These are phyloP conservation scores for Tremellales sp. DNA, from an alignment of 1,284 basidiomycete genomes.

Conservation along the genomic window DNA sequence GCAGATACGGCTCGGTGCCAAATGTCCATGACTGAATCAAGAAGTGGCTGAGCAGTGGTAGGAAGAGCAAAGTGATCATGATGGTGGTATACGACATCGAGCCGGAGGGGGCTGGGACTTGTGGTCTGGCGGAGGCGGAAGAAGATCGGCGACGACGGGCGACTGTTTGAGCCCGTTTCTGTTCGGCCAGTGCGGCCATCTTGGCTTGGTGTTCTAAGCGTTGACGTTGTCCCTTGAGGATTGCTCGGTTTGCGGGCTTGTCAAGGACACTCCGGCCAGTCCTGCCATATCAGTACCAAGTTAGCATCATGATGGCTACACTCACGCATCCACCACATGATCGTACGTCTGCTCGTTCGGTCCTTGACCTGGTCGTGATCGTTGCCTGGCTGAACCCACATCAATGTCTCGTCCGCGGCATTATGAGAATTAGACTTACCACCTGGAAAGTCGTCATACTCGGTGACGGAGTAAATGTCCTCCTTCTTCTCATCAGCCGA, in stretches of 20 bases:
- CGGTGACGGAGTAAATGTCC: constrained; percentile 27
- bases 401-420: neutral
- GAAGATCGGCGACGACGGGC: constrained; percentile 1
- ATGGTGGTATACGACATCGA: constrained; percentile 7
- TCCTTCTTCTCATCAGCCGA: neutral
- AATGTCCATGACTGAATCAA: constrained; percentile 35
- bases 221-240: constrained; percentile 30
- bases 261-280: constrained; percentile 60
- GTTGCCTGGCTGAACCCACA: constrained; percentile 16
- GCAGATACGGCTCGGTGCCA: constrained; percentile 15
- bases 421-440: constrained; percentile 14
- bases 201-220: constrained; percentile 26
- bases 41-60: constrained; percentile 39
- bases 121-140: neutral
- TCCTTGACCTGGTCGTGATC: constrained; percentile 33
- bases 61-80: constrained; percentile 31
- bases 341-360: constrained; percentile 36
- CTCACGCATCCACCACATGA: constrained; percentile 29
- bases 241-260: constrained; percentile 58
- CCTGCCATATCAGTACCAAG: constrained; percentile 42
- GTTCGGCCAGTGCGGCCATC: constrained; percentile 8
- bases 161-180: neutral
- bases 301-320: neutral
- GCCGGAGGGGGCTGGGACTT: neutral
- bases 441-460: constrained; percentile 26